Base-by-base conservation (phyloP, 164 flowering plant species). In the Vitis rotundifolia region DNA sequence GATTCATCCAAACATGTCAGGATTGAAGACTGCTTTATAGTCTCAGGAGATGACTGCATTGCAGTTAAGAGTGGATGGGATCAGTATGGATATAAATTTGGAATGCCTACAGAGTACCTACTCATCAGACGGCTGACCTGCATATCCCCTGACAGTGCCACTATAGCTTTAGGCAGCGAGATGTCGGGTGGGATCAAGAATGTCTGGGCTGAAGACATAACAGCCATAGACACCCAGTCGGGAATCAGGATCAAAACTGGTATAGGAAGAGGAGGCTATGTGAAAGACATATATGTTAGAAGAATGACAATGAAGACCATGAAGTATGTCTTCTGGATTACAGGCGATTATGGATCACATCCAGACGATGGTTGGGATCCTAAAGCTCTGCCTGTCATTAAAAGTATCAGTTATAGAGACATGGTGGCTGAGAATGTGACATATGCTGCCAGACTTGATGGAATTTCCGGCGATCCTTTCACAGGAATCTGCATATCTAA, bases 161-260 rank as follows among this genome's bases (percentile, higher is more conserved):
- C 76, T 54, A 84, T 93, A 18, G 98, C 98, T 3, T 75, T 93
- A 0, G 98, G 97, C 49, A 93, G 98, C 54, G 95, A 93, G 65
- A 93, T 93, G 98, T 91, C 98, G 0, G 94, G 97, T 2, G 95
- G 98, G 8, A 86, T 93, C 59, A 69, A 71, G 14, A 89, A 91
- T 56, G 85, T 91, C 0, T 75, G 97, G 37, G 88, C 84, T 0
- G 90, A 86, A 56, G 87, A 87, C 71, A 76, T 93, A 48, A 54
- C 67, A 0, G 92, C 92, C 26, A 77, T 90, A 61, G 61, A 85
- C 56, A 76, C 98, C 0, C 74, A 91, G 67, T 82, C 98, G 0
- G 94, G 77, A 12, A 73, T 93, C 1, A 69, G 96, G 13, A 87
- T 93, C 79, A 93, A 93, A 54, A 85, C 96, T 0, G 88, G 87